Evolutionary conservation across 257 asterid species (phyloP).

Genomic region (Lithospermum erythrorhizon): DNA sequence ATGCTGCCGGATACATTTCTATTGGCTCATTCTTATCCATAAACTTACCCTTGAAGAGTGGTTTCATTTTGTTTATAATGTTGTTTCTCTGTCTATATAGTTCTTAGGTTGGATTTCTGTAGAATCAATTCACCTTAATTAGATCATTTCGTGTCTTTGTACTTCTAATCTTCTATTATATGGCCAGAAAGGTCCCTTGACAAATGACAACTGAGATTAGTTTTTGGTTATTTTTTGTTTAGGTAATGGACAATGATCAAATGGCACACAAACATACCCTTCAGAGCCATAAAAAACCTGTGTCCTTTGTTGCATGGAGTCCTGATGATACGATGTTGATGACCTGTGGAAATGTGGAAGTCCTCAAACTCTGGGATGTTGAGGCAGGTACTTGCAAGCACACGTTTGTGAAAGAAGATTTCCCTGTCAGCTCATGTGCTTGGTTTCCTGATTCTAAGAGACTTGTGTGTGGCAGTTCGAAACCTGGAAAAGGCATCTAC

Average conservation of each 20-base stretch:
- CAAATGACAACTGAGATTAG: constrained; percentile 5
- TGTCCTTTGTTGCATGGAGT: constrained; percentile 83
- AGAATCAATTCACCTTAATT: background rate
- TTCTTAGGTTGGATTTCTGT: background rate
- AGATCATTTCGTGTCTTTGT: background rate
- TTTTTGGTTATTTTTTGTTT: constrained; percentile 11
- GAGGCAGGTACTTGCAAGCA: constrained; percentile 77
- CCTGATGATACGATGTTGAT: constrained; percentile 88
- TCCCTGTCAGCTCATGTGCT: constrained; percentile 77
- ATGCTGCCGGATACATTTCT: too few relatives aligned
- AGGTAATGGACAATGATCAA: constrained; percentile 65
- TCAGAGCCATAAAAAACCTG: constrained; percentile 57
- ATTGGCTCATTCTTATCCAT: too few relatives aligned
- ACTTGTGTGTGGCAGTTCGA: constrained; percentile 89
- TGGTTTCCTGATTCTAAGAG: constrained; percentile 95
- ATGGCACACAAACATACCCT: constrained; percentile 34
- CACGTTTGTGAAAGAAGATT: constrained; percentile 59
- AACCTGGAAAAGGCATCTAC: constrained; percentile 75
- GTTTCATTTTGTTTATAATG: background rate
- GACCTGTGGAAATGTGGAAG: constrained; percentile 84
- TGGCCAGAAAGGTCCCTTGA: background rate
- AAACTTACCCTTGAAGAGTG: background rate
- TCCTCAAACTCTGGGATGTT: constrained; percentile 83
- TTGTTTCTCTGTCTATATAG: too few relatives aligned
- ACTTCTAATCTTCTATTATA: background rate